Conservation (phyloP, 345 rosid species). For the Physaria fendleri region DNA sequence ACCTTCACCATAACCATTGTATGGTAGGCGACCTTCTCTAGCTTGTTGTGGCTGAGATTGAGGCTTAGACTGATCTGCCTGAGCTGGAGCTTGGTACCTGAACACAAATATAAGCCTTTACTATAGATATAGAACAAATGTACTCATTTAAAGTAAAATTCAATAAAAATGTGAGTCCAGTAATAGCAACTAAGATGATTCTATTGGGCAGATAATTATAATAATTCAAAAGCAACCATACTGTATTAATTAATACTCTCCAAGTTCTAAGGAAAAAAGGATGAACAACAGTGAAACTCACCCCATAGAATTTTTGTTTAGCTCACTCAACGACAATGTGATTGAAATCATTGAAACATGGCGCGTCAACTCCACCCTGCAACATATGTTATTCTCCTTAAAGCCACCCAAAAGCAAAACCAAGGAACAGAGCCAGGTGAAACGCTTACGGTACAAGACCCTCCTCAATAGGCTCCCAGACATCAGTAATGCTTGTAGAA, state of each 20-base stretch:
- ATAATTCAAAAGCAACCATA: neutral
- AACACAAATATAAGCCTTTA: neutral
- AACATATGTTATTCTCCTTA: slow-evolving; percentile 22
- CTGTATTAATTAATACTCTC: neutral
- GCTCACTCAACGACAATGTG: slow-evolving; percentile 68
- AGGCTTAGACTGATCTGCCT: slow-evolving; percentile 47
- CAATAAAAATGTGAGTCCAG: neutral
- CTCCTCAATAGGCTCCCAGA: slow-evolving; percentile 95
- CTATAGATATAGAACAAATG: neutral
- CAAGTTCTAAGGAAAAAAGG: neutral
- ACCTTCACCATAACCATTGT: slow-evolving; percentile 69
- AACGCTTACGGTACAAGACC: slow-evolving; percentile 79
- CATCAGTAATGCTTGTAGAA: slow-evolving; percentile 88
- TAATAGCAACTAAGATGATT: neutral
- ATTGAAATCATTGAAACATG: slow-evolving; percentile 92
- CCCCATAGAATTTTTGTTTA: slow-evolving; percentile 73
- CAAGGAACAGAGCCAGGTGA: neutral
- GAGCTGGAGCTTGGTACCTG: slow-evolving; percentile 84
- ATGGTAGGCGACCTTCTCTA: slow-evolving; percentile 40
- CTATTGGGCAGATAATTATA: neutral
- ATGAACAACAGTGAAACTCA: slow-evolving; percentile 29
- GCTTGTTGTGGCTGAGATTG: slow-evolving; percentile 54
- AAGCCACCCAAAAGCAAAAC: neutral
- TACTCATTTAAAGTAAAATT: neutral
- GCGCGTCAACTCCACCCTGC: slow-evolving; percentile 94